Evolutionary conservation across 495 filamentous ascomycete species (phyloP), one percentile per base, ranked within the genome.

Genomic region (Penicillium verhagenii): DNA sequence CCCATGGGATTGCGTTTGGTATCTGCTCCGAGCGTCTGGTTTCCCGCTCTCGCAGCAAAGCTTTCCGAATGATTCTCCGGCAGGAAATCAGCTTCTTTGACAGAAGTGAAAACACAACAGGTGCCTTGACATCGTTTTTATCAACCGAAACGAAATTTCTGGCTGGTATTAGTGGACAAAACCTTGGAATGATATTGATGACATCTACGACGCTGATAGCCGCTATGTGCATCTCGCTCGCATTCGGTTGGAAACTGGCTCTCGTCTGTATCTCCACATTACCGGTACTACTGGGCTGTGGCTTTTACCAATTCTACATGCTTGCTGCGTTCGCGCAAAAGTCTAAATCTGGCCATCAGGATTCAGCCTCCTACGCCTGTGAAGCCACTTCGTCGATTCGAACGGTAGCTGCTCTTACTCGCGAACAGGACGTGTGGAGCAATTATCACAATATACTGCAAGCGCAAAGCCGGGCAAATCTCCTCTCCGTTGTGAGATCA

Each of bases 401-500:
- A 7, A 88, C 85, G 0, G 75, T 89, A 2, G 71, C 81, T 0
- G 68, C 80, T 0, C 65, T 85, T 8, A 77, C 76, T 14, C 81
- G 91, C 31, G 92, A 97, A 68, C 64, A 74, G 0, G 90, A 96
- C 62, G 92, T 98, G 4, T 80, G 87, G 68, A 52, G 71, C 18
- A 75, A 83, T 25, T 98, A 97, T 67, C 87, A 85, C 51, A 56
- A 68, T 2, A 82, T 87, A 56, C 78, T 97, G 24, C 79, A 79
- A 1, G 63, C 65, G 1, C 91, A 96, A 63, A 78, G 73, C 13
- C 71, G 71, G 24, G 75, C 76, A 11, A 88, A 84, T 44, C 65
- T 96, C 50, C 69, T 78, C 5, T 90, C 86, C 1, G 78, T 91
- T 3, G 39, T 86, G 39, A 82, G 77, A 54, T 86, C 87, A 4